A percentile compares a stretch with the other conserved stretches of the same genome.
Conservation (phyloP, 73 alveolate genomes). For the Symbiodinium natans region DNA sequence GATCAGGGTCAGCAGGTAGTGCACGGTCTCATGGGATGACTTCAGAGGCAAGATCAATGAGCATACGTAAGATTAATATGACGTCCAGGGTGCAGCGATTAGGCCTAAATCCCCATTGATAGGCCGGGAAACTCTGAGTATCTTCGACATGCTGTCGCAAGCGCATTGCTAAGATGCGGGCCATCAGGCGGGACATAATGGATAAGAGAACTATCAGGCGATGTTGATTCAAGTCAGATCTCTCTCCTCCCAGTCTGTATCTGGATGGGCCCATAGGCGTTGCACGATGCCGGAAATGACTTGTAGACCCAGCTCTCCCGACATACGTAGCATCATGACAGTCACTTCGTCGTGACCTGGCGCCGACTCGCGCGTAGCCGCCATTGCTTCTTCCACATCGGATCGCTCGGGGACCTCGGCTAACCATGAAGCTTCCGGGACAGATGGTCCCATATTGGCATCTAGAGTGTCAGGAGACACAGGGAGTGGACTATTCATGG, state of each 20-base stretch:
- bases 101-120: constrained; percentile 24
- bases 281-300: background rate
- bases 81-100: background rate
- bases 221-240: background rate
- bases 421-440: background rate
- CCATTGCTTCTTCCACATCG: constrained; percentile 3
- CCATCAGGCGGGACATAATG: background rate
- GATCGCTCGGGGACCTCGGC: background rate
- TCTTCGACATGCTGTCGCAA: background rate
- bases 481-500: constrained; percentile 16
- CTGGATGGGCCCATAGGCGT: background rate
- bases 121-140: background rate
- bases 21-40: background rate
- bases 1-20: background rate
- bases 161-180: background rate
- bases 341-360: constrained; percentile 38
- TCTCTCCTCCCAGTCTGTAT: background rate
- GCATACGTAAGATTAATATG: background rate
- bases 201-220: background rate
- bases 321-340: background rate
- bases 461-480: background rate
- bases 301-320: constrained; percentile 32
- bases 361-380: background rate
- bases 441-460: background rate
- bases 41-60: background rate